Evolutionary conservation across 2,329 filamentous ascomycete genomes (phyloP), one percentile per base, ranked within the genome.

Genomic region (Sclerotinia borealis): DNA sequence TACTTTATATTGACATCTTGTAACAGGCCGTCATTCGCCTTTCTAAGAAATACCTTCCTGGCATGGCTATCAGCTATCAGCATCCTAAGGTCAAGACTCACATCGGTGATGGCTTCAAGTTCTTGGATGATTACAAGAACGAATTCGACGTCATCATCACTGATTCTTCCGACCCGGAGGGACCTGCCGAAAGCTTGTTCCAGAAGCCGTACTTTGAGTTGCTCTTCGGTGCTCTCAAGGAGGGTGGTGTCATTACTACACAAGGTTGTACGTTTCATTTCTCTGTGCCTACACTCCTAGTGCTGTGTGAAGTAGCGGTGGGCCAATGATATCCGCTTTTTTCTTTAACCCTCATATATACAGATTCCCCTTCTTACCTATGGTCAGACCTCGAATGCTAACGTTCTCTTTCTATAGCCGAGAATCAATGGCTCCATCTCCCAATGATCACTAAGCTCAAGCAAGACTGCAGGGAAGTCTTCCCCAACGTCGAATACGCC

Each of bases 341-440:
- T 63, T 13, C 48, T 45, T 61, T 36, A 43, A 39, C 48, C 49
- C 15, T 41, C n/a, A 3, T 43, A 31, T 43, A 41, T 25, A 60
- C 31, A 22, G 43, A 25, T 25, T 5, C 10, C 37, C n/a, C 11
- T 43, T 25, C n/a, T 54, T 19, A 49, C 64, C 64, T 74, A 66
- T 61, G 36, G 39, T 39, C 29, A 22, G 27, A 13, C 10, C 36
- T 27, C 15, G 11, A 41, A n/a, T 8, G 60, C 66, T 69, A 68
- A 69, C 48, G 22, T 51, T 8, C 41, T 41, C 5, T 31, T 22
- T 43, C 27, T 36, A 8, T 72, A 98, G 95, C 93, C 73, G 95
- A 99, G 85, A 99, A 96, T 87, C 93, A 96, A 82, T 99, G 95
- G 95, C 90, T 99, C 66, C 95, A 99, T 82, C 86, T 99, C 73